These are phyloP conservation scores for Chaetomium sp. DNA, from an alignment of 2,329 filamentous ascomycete genomes.

Conservation along the genomic window DNA sequence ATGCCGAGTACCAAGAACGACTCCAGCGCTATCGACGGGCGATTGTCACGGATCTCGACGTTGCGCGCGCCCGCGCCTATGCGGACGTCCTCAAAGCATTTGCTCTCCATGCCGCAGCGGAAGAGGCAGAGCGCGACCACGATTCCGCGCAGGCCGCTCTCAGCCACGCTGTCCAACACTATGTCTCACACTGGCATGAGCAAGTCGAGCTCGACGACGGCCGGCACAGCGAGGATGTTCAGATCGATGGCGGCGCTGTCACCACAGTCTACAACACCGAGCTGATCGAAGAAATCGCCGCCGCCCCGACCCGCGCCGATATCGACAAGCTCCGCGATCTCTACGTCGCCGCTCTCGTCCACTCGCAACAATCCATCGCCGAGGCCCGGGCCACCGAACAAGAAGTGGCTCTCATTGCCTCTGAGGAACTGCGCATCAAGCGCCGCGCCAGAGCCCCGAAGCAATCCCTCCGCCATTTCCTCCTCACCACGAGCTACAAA, in stretches of 20 bases:
- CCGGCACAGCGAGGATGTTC: constrained; percentile 4
- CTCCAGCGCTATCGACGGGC: constrained; percentile 14
- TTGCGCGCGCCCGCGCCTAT: constrained; percentile 20
- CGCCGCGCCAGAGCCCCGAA: constrained; percentile 13
- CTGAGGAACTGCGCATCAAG: constrained; percentile 21
- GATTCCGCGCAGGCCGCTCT: constrained; percentile 16
- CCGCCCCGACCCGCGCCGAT: constrained; percentile 22
- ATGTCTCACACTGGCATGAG: constrained; percentile 23
- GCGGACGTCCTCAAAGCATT: constrained; percentile 22
- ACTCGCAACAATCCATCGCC: constrained; percentile 18
- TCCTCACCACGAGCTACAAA: constrained; percentile 22
- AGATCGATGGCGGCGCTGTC: constrained; percentile 16
- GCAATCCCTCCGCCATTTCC: constrained; percentile 19
- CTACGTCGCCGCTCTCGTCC: constrained; percentile 21
- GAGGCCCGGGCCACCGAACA: constrained; percentile 22
- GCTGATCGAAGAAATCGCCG: constrained; percentile 21
- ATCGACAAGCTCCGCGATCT: constrained; percentile 24
- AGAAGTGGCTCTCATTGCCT: constrained; percentile 20
- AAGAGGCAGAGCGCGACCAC: constrained; percentile 17
- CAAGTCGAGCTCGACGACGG: constrained; percentile 18
- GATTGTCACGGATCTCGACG: constrained; percentile 16
- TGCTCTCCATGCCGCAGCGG: constrained; percentile 18
- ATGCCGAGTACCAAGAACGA: constrained; percentile 19
- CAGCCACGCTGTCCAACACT: constrained; percentile 17
- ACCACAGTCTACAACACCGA: constrained; percentile 23